Percentiles rank a stretch among this genome's conserved stretches.
phyloP scores from a whole-genome alignment of 305 asterid genomes.

The Fraxinus latifolia region DNA sequence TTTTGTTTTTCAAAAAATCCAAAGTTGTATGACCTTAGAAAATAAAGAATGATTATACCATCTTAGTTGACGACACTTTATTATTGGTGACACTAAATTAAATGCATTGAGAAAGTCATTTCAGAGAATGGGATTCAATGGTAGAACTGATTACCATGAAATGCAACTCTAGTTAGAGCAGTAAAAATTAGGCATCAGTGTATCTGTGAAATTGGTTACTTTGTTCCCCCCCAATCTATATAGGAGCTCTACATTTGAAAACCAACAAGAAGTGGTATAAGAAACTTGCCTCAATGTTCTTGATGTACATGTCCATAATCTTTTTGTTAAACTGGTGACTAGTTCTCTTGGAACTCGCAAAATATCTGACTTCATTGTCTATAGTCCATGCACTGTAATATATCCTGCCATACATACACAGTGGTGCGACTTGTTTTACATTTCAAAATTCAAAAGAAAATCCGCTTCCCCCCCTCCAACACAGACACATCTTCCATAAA shows the following conservation, averaged over 20 bases:
- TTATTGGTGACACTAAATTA: neutral
- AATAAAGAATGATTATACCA: neutral
- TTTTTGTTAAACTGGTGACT: neutral
- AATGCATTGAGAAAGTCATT: neutral
- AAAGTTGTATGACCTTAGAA: neutral
- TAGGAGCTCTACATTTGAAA: neutral
- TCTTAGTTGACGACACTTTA: neutral
- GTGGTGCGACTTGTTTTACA: neutral
- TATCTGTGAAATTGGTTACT: neutral
- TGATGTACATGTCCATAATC: neutral
- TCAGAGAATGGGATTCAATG: neutral
- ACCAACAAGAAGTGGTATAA: neutral
- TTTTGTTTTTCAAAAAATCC: neutral
- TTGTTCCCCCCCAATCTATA: neutral
- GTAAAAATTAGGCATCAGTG: neutral
- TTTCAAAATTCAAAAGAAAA: neutral
- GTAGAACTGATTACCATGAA: neutral
- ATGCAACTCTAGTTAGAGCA: neutral
- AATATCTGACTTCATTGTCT: neutral
- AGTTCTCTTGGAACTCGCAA: neutral
- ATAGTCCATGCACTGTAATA: neutral
- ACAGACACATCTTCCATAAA: neutral
- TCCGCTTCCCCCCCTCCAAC: neutral
- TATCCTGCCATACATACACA: neutral
- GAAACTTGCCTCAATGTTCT: neutral